Conservation (phyloP, 1,284 basidiomycete genomes). For the Trichosporon sp. region DNA sequence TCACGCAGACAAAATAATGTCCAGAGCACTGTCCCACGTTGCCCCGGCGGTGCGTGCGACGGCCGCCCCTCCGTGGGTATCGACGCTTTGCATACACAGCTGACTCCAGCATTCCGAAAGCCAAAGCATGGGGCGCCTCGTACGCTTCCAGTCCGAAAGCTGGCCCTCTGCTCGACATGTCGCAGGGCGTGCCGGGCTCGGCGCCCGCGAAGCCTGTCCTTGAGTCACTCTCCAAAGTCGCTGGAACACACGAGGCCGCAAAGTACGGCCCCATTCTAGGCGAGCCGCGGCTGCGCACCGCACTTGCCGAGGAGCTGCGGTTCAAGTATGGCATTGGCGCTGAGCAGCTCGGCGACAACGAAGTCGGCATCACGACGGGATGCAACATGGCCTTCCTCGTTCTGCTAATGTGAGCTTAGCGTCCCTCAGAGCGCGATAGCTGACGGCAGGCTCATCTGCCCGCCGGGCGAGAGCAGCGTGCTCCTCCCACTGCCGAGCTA, state of each 20-base stretch:
- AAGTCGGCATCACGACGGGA: constrained; percentile 40
- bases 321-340: constrained; percentile 54
- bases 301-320: constrained; percentile 63
- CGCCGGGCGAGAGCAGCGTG: constrained; percentile 62
- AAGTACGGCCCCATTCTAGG: constrained; percentile 67
- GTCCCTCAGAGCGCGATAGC: background rate
- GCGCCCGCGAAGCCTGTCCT: constrained; percentile 59
- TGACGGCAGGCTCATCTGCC: constrained; percentile 54
- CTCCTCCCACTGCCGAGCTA: constrained; percentile 77
- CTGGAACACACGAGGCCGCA: constrained; percentile 51
- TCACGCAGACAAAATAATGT: too few relatives aligned
- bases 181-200: constrained; percentile 63
- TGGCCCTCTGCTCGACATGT: constrained; percentile 64
- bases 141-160: constrained; percentile 68
- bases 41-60: constrained; percentile 33
- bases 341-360: constrained; percentile 1
- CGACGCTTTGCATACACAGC: background rate
- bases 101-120: constrained; percentile 60
- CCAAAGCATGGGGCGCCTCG: constrained; percentile 59
- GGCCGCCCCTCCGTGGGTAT: constrained; percentile 22
- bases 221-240: constrained; percentile 52
- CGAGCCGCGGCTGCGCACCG: constrained; percentile 56
- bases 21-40: constrained; percentile 17
- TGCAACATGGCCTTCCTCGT: constrained; percentile 49
- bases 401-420: constrained; percentile 25